Conservation (phyloP, 1,284 basidiomycete genomes). For the Cryptococcus floricola region DNA sequence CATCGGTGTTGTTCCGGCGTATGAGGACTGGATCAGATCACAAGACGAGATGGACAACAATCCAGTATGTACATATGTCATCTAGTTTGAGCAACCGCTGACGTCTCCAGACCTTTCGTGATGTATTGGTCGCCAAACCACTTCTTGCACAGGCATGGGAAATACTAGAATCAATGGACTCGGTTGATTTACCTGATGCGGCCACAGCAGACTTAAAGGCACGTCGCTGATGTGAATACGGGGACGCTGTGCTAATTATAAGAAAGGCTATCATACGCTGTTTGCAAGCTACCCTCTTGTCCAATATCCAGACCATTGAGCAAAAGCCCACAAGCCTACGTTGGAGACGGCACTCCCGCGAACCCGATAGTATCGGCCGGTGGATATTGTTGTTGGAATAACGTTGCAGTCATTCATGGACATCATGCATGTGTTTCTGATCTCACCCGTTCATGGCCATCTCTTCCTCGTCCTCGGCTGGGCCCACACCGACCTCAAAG, state of each 20-base stretch:
- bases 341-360: too few relatives aligned
- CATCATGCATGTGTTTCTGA: neutral
- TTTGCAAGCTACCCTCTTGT: neutral
- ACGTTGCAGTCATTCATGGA: neutral
- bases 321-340: too few relatives aligned
- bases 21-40: neutral
- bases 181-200: too few relatives aligned
- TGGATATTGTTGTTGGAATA: constrained; percentile 7
- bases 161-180: too few relatives aligned
- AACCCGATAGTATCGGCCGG: neutral
- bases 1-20: constrained; percentile 7
- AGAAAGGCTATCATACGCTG: neutral
- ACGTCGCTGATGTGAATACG: too few relatives aligned
- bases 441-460: too few relatives aligned
- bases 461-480: neutral
- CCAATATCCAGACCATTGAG: neutral
- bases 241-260: too few relatives aligned
- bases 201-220: too few relatives aligned
- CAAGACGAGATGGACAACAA: neutral
- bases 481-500: constrained; percentile 23
- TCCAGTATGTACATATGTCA: neutral
- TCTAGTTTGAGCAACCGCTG: too few relatives aligned
- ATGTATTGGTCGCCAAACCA: too few relatives aligned
- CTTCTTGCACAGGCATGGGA: too few relatives aligned
- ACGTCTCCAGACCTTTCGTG: too few relatives aligned